Evolutionary conservation across 495 filamentous ascomycete genomes (phyloP), one percentile per base, ranked within the genome.

Genomic region (Tuber microsphaerosporum): DNA sequence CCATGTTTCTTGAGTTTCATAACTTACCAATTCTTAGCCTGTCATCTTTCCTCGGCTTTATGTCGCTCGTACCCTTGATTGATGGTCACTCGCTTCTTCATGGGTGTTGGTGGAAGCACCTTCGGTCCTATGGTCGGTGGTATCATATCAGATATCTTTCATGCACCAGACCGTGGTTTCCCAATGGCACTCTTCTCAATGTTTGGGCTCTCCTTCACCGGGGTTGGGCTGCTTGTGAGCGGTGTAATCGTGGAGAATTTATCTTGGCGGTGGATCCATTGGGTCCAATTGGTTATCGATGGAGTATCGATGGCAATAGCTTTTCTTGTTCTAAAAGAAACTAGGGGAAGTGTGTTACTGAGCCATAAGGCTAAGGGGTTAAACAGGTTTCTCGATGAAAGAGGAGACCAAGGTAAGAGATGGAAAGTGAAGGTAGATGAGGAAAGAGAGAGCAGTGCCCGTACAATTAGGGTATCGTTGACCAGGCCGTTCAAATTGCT

Each of bases 111-210:
- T 14, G 89, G 88, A 26, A 92, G 89, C 2, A 94, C 94, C 0
- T 97, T 97, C 82, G 91, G 89, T 7, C 96, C 93, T 19, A 94
- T 97, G 91, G 92, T 97, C 3, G 94, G 94, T 46, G 94, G 94
- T 0, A 92, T 97, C 10, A 91, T 98, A 44, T 90, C 90, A 72
- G 94, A 98, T 79, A 91, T 97, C 75, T 97, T 93, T 83, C 90
- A 91, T 48, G 88, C 91, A 14, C 84, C 92, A 75, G 91, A 91
- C 51, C 86, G 94, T 45, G 97, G 97, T 78, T 92, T 91, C 2
- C 92, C 94, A 7, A 98, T 98, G 94, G 91, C 93, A 3, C 80
- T 96, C 2, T 97, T 96, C 82, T 89, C 91, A 1, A 92, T 90
- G 2, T 85, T 86, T 34, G 94, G 92, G 0, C 84, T 97, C 14